Evolutionary conservation across 2,329 filamentous ascomycete genomes (phyloP).

Genomic region (Epichloe brachyelytri): DNA sequence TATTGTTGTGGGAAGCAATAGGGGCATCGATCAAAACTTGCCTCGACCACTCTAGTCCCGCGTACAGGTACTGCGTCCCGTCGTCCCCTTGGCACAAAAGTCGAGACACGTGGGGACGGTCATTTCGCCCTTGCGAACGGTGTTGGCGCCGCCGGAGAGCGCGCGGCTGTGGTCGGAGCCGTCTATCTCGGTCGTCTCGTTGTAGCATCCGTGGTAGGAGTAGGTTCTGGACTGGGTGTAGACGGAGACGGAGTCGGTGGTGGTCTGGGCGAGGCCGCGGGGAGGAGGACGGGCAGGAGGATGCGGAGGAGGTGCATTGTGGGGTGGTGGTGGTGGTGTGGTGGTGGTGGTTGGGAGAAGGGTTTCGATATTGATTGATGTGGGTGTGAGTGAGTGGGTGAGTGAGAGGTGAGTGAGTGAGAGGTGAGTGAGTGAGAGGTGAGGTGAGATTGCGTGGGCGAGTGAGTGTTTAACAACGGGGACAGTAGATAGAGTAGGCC

Average conservation of each 20-base stretch:
- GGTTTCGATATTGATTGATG: no score
- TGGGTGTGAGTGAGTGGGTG: background rate
- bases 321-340: background rate
- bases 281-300: conserved; percentile 4
- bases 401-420: no score
- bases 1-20: no score
- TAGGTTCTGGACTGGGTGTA: conserved; percentile 27
- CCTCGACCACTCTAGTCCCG: conserved; percentile 41
- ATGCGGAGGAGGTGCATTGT: conserved; percentile 7
- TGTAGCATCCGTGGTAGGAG: conserved; percentile 43
- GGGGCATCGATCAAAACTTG: conserved; percentile 10
- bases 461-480: no score
- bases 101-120: conserved; percentile 37
- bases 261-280: conserved; percentile 6
- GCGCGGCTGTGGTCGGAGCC: conserved; percentile 31
- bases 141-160: conserved; percentile 28
- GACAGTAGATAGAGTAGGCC: no score
- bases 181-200: conserved; percentile 37
- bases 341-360: background rate
- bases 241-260: conserved; percentile 12
- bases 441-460: no score
- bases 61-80: conserved; percentile 29
- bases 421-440: no score
- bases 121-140: conserved; percentile 31
- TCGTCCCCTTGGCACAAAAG: conserved; percentile 30